Base-by-base conservation (phyloP, 768 basidiomycete species). In the Phylloporus sp. region DNA sequence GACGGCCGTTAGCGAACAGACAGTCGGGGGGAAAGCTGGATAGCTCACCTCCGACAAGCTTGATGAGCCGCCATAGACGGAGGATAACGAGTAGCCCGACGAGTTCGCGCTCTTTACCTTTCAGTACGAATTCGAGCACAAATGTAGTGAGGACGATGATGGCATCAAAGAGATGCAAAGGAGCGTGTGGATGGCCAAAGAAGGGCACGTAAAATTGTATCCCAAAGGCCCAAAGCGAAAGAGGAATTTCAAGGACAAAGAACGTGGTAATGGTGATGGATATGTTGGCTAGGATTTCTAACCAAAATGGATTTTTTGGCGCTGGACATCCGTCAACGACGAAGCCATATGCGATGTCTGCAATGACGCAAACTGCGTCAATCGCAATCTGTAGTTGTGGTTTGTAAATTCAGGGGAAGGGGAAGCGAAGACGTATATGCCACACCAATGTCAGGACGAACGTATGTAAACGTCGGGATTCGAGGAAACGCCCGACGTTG, bases 11-110 rank as follows among this genome's bases (percentile, higher is more conserved):
- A 52, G 28, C 29, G 1, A 24, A 35, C 7, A 36, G 32, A 27
- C 6, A 20, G 10, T 10, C 24, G 21, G 26, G 14, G 42, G 18
- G n/a, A 32, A 40, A 28, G 26, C 26, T 21, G 13, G 21, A 21
- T 6, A 42, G 65, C 58, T 37, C 46, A 77, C 77, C 78, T 64
- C 76, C 76, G 9, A 88, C 81, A 11, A 91, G 71, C 60, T 90
- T 88, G 21, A 90, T 77, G 26, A 91, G 69, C 21, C 89, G 75
- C 89, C 90, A 90, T 13, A 91, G 63, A 64, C 89, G 88, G 23
- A 91, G 69, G 17, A 85, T 68, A 33, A 91, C 73, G 27, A 91
- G 75, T 21, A 91, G 66, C 6, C 74, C 77, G 1, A 81, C 84
- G 18, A 90, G 73, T 57, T 91, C 86, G 49, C 79, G 69, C 59